phyloP scores from a whole-genome alignment of 208 protist genomes.

The Porcisia deanei region DNA sequence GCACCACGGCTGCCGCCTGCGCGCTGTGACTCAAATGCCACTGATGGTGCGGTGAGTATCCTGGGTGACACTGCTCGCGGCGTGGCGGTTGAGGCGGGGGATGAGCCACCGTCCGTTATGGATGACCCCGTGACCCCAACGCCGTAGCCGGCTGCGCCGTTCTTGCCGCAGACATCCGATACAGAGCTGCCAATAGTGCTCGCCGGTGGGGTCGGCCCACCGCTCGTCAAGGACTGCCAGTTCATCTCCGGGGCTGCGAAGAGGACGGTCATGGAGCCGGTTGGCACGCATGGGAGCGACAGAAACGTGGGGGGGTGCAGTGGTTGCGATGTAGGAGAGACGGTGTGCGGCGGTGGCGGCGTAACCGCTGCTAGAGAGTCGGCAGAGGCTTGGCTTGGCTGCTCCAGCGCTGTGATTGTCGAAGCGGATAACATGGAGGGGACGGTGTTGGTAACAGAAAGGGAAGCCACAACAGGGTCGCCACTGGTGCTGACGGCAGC shows the following conservation, averaged over 20 bases:
- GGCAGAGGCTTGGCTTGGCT: neutral
- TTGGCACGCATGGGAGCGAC: conserved; percentile 3
- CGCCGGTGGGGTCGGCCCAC: neutral
- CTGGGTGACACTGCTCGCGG: neutral
- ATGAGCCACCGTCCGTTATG: neutral
- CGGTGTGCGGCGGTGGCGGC: neutral
- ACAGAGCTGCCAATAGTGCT: neutral
- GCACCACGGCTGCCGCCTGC: neutral
- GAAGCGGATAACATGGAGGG: neutral
- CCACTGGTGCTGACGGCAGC: conserved; percentile 1
- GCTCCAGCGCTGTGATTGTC: neutral
- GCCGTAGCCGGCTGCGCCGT: neutral
- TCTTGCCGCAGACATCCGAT: neutral
- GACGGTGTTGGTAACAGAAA: neutral
- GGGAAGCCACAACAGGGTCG: too few species aligned
- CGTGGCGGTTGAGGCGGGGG: conserved; percentile 1
- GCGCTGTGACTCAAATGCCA: conserved; percentile 14
- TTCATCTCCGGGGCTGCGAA: conserved; percentile 27
- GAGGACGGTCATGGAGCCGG: conserved; percentile 21
- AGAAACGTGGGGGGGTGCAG: neutral
- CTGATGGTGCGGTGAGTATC: conserved; percentile 6
- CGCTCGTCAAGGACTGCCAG: conserved; percentile 10
- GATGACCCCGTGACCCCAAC: neutral
- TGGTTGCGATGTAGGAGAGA: neutral
- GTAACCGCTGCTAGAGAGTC: neutral